These are phyloP conservation scores for Aegilops longissima DNA, from an alignment of 176 grass and related monocot species.

Conservation along the genomic window DNA sequence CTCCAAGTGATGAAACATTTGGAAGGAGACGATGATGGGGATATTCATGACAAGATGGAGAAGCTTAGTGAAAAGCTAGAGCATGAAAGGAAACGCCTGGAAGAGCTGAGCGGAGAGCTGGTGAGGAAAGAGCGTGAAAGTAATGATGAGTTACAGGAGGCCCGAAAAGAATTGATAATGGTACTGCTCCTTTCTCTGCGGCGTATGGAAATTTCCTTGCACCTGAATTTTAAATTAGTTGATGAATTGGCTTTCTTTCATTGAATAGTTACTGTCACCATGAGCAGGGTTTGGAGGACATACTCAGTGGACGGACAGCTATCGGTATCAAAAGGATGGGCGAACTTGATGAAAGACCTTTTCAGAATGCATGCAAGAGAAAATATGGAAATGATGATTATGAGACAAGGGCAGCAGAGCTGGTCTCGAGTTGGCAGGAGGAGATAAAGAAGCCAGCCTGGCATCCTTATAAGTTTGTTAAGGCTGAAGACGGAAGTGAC, in stretches of 20 bases:
- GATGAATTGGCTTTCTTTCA: background rate
- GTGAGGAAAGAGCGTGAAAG: conserved; percentile 79
- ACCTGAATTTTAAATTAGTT: background rate
- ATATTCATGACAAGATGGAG: conserved; percentile 79
- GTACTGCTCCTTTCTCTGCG: conserved; percentile 30
- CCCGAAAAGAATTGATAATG: conserved; percentile 74
- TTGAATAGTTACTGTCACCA: conserved; percentile 19
- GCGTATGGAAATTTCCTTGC: conserved; percentile 22
- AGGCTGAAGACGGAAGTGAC: conserved; percentile 44
- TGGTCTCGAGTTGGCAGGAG: conserved; percentile 71
- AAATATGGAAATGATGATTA: conserved; percentile 48
- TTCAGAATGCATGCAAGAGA: conserved; percentile 62
- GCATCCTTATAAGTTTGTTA: conserved; percentile 82
- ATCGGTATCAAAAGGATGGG: conserved; percentile 97
- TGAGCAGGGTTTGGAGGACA: conserved; percentile 71
- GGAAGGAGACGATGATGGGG: conserved; percentile 77
- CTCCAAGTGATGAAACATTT: conserved; percentile 93
- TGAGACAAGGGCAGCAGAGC: conserved; percentile 44
- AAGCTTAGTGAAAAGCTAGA: conserved; percentile 68
- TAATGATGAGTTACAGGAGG: conserved; percentile 81
- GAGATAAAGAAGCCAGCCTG: conserved; percentile 91
- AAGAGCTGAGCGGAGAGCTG: conserved; percentile 59
- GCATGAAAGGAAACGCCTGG: conserved; percentile 58
- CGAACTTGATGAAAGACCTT: conserved; percentile 73
- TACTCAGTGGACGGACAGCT: conserved; percentile 46